These are phyloP conservation scores for Lactarius deliciosus DNA, from an alignment of 768 basidiomycete genomes.

Conservation along the genomic window DNA sequence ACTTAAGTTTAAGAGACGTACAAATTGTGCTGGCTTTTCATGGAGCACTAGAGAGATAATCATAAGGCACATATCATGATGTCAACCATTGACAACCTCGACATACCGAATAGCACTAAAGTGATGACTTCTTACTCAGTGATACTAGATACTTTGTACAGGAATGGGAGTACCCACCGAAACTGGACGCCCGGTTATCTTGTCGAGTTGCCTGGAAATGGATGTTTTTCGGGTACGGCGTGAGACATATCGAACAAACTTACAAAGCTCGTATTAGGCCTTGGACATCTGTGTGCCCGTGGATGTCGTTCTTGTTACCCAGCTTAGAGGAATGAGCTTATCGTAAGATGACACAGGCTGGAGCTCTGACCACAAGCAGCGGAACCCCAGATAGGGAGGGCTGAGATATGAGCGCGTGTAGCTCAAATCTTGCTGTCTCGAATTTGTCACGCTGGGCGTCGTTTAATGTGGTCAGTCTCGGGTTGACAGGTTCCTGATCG, in stretches of 20 bases:
- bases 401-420: constrained; percentile 75
- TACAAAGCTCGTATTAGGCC: constrained; percentile 80
- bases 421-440: constrained; percentile 78
- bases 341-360: background rate
- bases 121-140: constrained; percentile 13
- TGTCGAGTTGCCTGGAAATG: constrained; percentile 63
- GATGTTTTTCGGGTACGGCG: background rate
- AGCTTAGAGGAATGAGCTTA: constrained; percentile 45
- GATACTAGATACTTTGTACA: background rate
- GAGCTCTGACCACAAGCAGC: constrained; percentile 68
- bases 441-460: constrained; percentile 70
- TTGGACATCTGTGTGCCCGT: constrained; percentile 73
- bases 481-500: background rate
- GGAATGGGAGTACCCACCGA: constrained; percentile 57
- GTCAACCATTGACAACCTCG: background rate
- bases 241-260: constrained; percentile 32
- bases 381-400: constrained; percentile 69
- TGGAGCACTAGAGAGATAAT: constrained; percentile 67
- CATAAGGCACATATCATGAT: background rate
- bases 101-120: constrained; percentile 74
- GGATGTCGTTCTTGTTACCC: constrained; percentile 91
- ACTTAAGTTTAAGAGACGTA: constrained; percentile 38
- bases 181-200: constrained; percentile 75
- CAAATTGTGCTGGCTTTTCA: constrained; percentile 96
- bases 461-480: constrained; percentile 8